These are phyloP conservation scores for Chrysanthemum seticuspe DNA, from an alignment of 129 eudicot species.

Conservation along the genomic window DNA sequence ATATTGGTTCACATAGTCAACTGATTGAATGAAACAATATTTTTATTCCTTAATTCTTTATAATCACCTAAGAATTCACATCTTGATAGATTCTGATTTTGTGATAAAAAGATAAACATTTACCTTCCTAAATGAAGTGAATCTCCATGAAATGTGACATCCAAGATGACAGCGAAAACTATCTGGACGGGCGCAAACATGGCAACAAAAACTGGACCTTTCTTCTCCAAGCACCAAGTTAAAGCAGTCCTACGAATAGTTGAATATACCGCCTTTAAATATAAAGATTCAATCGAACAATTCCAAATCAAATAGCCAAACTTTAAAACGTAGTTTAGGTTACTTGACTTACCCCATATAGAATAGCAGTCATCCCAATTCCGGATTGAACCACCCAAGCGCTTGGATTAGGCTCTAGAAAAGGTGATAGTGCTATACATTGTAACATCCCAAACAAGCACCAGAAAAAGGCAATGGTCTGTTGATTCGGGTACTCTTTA, in stretches of 20 bases:
- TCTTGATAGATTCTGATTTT: too few relatives aligned
- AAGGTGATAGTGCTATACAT: conserved; percentile 12
- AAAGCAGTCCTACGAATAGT: neutral
- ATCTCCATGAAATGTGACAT: conserved; percentile 24
- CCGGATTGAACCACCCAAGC: conserved; percentile 21
- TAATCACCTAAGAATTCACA: too few relatives aligned
- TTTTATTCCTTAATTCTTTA: too few relatives aligned
- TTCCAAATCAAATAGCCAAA: neutral
- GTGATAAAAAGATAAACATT: too few relatives aligned
- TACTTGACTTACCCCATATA: conserved; percentile 23
- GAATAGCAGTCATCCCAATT: conserved; percentile 12
- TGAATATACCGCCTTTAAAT: conserved; percentile 18
- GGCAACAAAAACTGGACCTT: too few relatives aligned
- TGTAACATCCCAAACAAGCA: conserved; percentile 21
- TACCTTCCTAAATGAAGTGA: conserved; percentile 15
- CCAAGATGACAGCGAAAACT: conserved; percentile 19
- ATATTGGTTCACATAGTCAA: too few relatives aligned
- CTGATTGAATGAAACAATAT: too few relatives aligned
- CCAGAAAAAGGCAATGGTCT: conserved; percentile 24
- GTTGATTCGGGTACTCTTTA: conserved; percentile 18
- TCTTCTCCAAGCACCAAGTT: too few relatives aligned
- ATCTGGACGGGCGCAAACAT: too few relatives aligned
- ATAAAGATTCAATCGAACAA: neutral
- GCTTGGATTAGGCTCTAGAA: conserved; percentile 15
- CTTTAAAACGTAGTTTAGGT: neutral